Percentiles rank a stretch among this genome's conserved stretches.
Evolutionary conservation across 345 rosid species (phyloP).

Genomic region (Erodium maritimum): DNA sequence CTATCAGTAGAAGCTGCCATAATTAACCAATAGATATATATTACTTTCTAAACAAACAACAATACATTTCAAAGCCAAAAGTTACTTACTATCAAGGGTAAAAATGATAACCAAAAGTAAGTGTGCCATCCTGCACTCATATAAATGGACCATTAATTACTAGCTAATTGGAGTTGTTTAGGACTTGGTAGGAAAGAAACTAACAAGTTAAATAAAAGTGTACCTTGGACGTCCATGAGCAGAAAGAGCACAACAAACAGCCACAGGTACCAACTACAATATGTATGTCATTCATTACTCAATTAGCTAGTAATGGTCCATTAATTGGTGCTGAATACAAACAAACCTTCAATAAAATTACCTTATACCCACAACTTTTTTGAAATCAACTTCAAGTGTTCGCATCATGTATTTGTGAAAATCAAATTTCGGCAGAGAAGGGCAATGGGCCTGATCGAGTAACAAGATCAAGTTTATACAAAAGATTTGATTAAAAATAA

Average conservation of each 20-base stretch:
- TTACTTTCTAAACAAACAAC: no score
- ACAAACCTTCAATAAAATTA: no score
- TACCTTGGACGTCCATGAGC: slow-evolving; percentile 65
- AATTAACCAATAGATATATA: no score
- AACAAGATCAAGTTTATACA: no score
- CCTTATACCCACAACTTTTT: slow-evolving; percentile 69
- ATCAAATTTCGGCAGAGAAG: slow-evolving; percentile 20
- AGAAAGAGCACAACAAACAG: slow-evolving; percentile 66
- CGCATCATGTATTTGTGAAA: slow-evolving; percentile 62
- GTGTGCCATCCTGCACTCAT: slow-evolving; percentile 67
- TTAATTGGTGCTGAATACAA: no score
- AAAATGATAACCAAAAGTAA: slow-evolving; percentile 75
- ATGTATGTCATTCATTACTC: no score
- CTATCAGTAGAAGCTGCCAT: slow-evolving; percentile 57
- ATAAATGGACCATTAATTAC: background rate
- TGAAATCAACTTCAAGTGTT: slow-evolving; percentile 53
- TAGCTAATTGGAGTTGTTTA: no score
- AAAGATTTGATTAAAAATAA: background rate
- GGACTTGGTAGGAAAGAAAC: no score
- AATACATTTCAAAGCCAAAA: no score
- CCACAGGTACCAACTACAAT: slow-evolving; percentile 77
- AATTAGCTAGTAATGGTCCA: no score
- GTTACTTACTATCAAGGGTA: slow-evolving; percentile 63
- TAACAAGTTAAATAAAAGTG: background rate
- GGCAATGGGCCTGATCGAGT: slow-evolving; percentile 36